Base-by-base conservation (phyloP, 805 yeast species). In the Geotrichum ghanense region DNA sequence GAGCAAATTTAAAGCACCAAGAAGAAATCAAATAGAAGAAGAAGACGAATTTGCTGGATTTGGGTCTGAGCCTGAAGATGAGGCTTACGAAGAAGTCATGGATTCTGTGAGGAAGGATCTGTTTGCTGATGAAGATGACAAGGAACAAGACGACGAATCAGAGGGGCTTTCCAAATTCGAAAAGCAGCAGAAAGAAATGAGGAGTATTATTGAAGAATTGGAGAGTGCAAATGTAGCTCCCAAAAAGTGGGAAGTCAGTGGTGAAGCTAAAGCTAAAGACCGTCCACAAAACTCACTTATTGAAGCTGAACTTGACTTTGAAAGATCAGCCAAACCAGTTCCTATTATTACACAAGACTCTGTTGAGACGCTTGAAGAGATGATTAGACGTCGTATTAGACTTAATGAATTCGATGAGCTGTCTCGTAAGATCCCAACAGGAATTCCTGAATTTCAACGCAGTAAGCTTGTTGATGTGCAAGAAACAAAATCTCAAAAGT, bases 181-280 rank as follows among this genome's bases (percentile, higher is more conserved):
- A 64, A 81, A 75, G 54, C 95, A 87, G 61, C 97, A 90, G 63
- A 69, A 71, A 45, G 77, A 76, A 50, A 70, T 92, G 22, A 84
- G 81, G 56, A 72, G 74, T 27, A 95, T 92, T 64, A 92, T 92
- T 50, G 75, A 75, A 27, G 72, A 75, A 54, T 70, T 89, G 44
- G 98, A 90, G 65, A 77, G 79, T 41, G 97, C 89, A 61, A 81
- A 92, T 16, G 79, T 90, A 24, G 92, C 89, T 3, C 90, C 83
- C 48, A 90, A 92, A 68, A 79, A 79, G 57, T 90, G 98, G 98
- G 79, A 95, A 5, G 73, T 90, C 76, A 83, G 80, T 56, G 98
- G 98, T 66, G 98, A 92, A 66, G 88, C 86, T 1, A 74, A 75
- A 48, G 84, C 88, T 1, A 78, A 74, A 51, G 83, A 81, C 53